Percentiles rank a stretch among this genome's conserved stretches.
phyloP scores from a whole-genome alignment of 139 green algal genomes.

The Eudorina sp. region DNA sequence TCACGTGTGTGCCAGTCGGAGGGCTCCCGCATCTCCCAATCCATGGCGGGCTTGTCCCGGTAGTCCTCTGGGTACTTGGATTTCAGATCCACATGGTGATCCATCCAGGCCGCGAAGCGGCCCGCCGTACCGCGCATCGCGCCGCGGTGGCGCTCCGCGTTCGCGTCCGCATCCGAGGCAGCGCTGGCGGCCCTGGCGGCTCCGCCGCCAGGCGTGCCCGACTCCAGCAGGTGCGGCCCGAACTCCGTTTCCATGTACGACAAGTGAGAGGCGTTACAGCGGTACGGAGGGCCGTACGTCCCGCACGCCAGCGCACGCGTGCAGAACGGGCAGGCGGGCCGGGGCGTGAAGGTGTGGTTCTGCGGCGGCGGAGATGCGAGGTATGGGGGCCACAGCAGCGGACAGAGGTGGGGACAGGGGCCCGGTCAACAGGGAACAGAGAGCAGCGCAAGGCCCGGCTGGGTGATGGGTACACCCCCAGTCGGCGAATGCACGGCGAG shows the following conservation, averaged over 20 bases:
- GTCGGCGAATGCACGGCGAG: too few relatives aligned
- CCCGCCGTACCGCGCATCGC: neutral
- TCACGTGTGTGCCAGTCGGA: neutral
- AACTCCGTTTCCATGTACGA: neutral
- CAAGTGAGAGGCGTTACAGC: slow-evolving; percentile 8
- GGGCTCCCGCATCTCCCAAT: slow-evolving; percentile 35
- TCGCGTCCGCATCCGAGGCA: neutral
- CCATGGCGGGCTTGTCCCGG: neutral
- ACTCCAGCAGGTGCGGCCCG: neutral
- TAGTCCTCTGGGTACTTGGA: neutral
- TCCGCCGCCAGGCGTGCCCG: neutral
- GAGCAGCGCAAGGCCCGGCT: too few relatives aligned
- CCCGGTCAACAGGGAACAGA: too few relatives aligned
- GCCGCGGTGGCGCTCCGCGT: neutral
- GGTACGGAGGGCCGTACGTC: slow-evolving; percentile 28
- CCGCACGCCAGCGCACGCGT: slow-evolving; percentile 37
- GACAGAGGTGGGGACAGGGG: neutral
- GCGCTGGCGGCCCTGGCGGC: neutral
- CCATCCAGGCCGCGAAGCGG: slow-evolving; percentile 18
- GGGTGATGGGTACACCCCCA: too few relatives aligned
- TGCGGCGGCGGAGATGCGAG: too few relatives aligned
- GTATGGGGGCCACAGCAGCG: neutral
- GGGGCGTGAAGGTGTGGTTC: slow-evolving; percentile 44
- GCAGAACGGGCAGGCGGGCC: slow-evolving; percentile 44
- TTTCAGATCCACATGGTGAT: slow-evolving; percentile 1